Evolutionary conservation across 257 asterid species (phyloP), one percentile per base, ranked within the genome.

Genomic region (Perilla frutescens): DNA sequence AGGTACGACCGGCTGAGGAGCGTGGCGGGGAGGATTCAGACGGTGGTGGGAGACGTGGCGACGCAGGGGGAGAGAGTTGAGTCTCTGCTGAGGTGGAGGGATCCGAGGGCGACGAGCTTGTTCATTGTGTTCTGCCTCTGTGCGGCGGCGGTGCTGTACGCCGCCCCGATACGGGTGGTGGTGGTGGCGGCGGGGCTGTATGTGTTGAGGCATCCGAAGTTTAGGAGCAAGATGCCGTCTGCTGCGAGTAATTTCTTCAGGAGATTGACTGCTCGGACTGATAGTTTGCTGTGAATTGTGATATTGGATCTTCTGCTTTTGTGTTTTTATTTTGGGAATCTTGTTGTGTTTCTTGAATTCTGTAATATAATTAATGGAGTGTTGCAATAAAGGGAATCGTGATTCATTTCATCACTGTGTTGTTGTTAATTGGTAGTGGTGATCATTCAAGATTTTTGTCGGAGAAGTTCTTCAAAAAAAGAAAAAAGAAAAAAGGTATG

Each of bases 11-110:
- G 97, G 76, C 74, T 89, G 26, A 82, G 93, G 64, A 88, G 93
- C 41, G 84, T 91, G 43, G 91, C 91, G 0, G 91, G 96, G 10
- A 84, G 97, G 76, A 83, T 91, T n/a, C 96, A 90, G 81, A 87
- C 89, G 3, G 91, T 88, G 63, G 97, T 74, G 11, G 97, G 97
- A 0, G 96, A 91, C 32, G 53, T 87, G 20, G 96, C 96, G 12
- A 83, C 96, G 53, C 96, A 87, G 49, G 97, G 96, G 4, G 97
- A 91, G 85, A 88, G 93, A 69, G 9, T 91, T 14, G 84, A 86
- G 37, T 65, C 90, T 8, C 68, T 91, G 73, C 87, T 88, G 7
- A 82, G 87, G 74, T 91, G 97, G 97, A 76, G 97, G 75, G 96
- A 91, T 60, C 96, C 97, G 0, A 79, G 96, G 43, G 97, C 97